A percentile compares a stretch with the other conserved stretches of the same genome.
Conservation (phyloP, 345 rosid genomes). For the Euclidium syriacum region DNA sequence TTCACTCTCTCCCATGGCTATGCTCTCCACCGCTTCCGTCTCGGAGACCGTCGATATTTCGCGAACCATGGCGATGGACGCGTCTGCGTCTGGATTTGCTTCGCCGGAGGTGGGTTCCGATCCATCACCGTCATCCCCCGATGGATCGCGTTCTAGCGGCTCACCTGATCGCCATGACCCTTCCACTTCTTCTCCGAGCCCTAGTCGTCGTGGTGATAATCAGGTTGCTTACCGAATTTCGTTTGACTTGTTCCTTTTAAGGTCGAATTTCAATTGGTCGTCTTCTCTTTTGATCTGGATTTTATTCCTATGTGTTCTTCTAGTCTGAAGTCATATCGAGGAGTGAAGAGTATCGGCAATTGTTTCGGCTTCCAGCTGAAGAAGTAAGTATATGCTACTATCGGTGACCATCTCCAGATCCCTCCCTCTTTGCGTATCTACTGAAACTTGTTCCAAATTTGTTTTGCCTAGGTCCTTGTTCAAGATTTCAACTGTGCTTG, state of each 20-base stretch:
- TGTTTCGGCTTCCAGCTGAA: slow-evolving; percentile 77
- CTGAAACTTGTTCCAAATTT: not conserved
- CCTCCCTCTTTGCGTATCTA: not conserved
- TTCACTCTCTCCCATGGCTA: slow-evolving; percentile 17
- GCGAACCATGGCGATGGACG: slow-evolving; percentile 27
- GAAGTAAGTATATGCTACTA: slow-evolving; percentile 46
- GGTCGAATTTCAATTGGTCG: not conserved
- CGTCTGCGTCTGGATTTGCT: slow-evolving; percentile 28
- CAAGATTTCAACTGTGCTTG: slow-evolving; percentile 97
- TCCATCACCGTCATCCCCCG: slow-evolving; percentile 32
- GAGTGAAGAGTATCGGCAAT: slow-evolving; percentile 84
- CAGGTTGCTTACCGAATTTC: slow-evolving; percentile 36
- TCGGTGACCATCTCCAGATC: slow-evolving; percentile 1
- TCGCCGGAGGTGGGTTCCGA: slow-evolving; percentile 40
- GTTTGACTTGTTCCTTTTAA: not conserved
- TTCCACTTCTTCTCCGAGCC: slow-evolving; percentile 42
- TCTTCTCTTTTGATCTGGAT: not conserved
- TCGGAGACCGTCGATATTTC: slow-evolving; percentile 33
- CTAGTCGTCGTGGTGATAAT: slow-evolving; percentile 43
- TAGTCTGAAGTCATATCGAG: slow-evolving; percentile 48
- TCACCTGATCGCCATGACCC: slow-evolving; percentile 53
- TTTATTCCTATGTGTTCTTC: not conserved
- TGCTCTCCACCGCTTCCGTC: slow-evolving; percentile 43
- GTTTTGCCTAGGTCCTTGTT: slow-evolving; percentile 59
- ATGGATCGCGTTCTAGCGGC: slow-evolving; percentile 31